Base-by-base conservation (phyloP, 2,329 filamentous ascomycete species). In the Ambrosiella xylebori region DNA sequence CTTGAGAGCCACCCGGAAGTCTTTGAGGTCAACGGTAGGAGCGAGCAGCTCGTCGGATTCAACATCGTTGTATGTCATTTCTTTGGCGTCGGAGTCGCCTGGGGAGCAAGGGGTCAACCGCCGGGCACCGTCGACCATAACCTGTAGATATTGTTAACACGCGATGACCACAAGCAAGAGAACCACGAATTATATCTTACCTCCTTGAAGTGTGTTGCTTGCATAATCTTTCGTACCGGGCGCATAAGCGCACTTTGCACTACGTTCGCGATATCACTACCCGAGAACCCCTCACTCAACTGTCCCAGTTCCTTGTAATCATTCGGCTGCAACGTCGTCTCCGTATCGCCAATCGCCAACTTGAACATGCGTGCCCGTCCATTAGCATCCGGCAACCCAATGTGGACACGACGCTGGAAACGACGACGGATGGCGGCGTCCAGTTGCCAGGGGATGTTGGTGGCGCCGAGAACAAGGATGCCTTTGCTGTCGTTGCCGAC, bases 381-480 rank as follows among this genome's bases (percentile, higher is more conserved):
- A 13, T 88, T 84, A 47, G 84, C 66, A 68, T 98, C 93, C 6
- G 93, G 93, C 50, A 98, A 74, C 63, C 86, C 88, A 70, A 98
- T 98, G 71, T 98, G 93, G 36, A 98, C 90, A 72, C 93, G 79
- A 65, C 93, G 79, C 71, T 98, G 94, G 75, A 98, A 98, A 67
- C 93, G 88, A 70, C 93, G 81, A 64, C 93, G 84, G 65, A 98
- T 98, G 64, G 93, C 93, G 9, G 88, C 86, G 69, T 98, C 93
- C 54, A 98, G 78, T 75, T 98, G 91, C 93, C 93, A 98, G 15
- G 93, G 93, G 62, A 98, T 97, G 69, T 98, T 98, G 59, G 93
- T 98, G 57, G 93, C 93, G 61, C 93, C 93, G 2, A 98, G 80
- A 45, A 98, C 94, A 27, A 98, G 76, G 7, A 98, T 91, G 17